A percentile compares a stretch with the other conserved stretches of the same genome.
Evolutionary conservation across 108 stramenopile genomes (phyloP).

Genomic region (Pseudonitzschia multiseries): DNA sequence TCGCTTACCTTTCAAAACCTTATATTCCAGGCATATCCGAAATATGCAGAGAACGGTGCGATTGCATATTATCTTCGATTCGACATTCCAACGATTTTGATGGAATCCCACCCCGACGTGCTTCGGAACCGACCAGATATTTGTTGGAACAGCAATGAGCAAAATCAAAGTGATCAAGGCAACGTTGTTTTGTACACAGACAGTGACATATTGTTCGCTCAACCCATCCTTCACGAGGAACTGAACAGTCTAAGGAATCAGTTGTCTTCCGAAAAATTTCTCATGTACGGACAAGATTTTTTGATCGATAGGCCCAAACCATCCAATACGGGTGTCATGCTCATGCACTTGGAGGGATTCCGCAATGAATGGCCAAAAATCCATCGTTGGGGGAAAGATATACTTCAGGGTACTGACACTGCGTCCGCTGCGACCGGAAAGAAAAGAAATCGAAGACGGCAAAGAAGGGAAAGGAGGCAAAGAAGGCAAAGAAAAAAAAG

Average conservation of each 20-base stretch:
- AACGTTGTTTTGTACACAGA: constrained; percentile 3
- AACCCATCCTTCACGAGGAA: neutral
- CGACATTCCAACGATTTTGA: constrained; percentile 1
- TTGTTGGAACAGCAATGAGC: neutral
- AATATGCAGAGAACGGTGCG: neutral
- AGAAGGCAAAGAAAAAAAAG: no score
- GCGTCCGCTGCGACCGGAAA: no score
- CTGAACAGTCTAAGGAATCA: neutral
- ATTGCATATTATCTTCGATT: constrained; percentile 3
- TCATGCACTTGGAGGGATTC: constrained; percentile 9
- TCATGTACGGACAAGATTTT: constrained; percentile 11
- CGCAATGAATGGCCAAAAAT: neutral
- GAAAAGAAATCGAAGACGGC: neutral
- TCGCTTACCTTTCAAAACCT: neutral
- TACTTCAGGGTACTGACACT: no score
- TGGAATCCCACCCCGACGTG: neutral
- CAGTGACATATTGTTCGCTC: neutral
- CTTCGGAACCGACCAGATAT: neutral
- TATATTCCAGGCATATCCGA: neutral
- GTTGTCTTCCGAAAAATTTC: neutral
- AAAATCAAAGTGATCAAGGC: neutral
- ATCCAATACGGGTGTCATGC: constrained; percentile 8
- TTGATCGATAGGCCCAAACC: neutral
- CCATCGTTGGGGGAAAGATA: no score
- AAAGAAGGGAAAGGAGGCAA: neutral